Evolutionary conservation across 768 basidiomycete species (phyloP), one percentile per base, ranked within the genome.

Genomic region (Fibroporia radiculosa): DNA sequence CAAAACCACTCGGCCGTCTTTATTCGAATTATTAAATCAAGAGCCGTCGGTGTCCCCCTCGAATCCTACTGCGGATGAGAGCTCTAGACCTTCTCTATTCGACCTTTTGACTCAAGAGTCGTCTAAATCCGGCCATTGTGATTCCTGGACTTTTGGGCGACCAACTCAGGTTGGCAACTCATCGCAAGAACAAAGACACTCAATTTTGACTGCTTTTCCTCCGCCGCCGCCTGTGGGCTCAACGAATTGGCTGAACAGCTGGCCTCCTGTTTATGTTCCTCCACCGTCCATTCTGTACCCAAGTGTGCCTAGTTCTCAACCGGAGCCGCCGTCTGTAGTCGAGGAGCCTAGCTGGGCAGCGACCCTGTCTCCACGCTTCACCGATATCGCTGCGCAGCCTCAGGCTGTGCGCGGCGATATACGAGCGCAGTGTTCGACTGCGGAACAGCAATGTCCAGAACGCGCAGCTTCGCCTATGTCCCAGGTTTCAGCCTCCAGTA

Each of bases 251-350:
- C 24, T 29, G 3, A 22, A 18, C 29, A 18, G 8, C 13, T 18
- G 10, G 8, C 24, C 33, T 16, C 40, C 38, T 7, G 45, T 52
- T 1, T 46, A 49, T 0, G 47, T 52, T 0, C 54, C 56, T 0
- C 58, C 55, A 3, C 55, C 48, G 10, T 51, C 56, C 7, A 51
- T 49, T 1, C 46, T 51, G 7, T 52, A 44, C 18, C 42, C 42
- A 4, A 18, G 32, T 32, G 41, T 36, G 35, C 18, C 8, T 19
- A 18, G 7, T 8, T 19, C 35, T 19, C 35, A 36, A 18, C 11
- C 11, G 10, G 35, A 36, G 19, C 8, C 35, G 11, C 35, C 8
- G 35, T 8, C 35, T 19, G 11, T 8, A 8, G 35, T 36, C 8
- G 35, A 8, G n/a, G n/a, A n/a, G n/a, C n/a, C n/a, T n/a, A n/a